phyloP scores from a whole-genome alignment of 345 rosid species.

The Rhizophora mangle region DNA sequence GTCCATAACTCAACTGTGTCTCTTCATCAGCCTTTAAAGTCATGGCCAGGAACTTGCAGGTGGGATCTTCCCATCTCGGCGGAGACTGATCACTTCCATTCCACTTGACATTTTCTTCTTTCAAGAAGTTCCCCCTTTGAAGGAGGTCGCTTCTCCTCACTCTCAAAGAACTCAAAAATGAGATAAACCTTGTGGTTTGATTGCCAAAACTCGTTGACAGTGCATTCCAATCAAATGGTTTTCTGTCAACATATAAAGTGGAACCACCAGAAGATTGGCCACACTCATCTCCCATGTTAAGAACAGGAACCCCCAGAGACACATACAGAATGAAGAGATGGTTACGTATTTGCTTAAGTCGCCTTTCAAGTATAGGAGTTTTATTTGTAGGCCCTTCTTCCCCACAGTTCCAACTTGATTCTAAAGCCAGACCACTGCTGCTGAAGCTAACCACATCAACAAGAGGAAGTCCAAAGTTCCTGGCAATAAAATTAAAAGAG shows the following conservation, averaged over 20 bases:
- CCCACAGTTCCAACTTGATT: constrained; percentile 94
- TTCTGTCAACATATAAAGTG: constrained; percentile 44
- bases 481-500: constrained; percentile 69
- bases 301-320: constrained; percentile 80
- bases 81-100: constrained; percentile 59
- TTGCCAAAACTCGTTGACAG: constrained; percentile 56
- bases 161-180: constrained; percentile 66
- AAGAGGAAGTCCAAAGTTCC: constrained; percentile 75
- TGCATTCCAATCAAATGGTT: constrained; percentile 64
- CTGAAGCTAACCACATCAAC: constrained; percentile 92
- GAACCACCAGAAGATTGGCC: constrained; percentile 83
- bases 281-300: constrained; percentile 95
- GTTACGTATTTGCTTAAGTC: constrained; percentile 83
- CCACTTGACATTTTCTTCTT: constrained; percentile 78
- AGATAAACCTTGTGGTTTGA: constrained; percentile 68
- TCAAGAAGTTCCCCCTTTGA: constrained; percentile 53
- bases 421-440: constrained; percentile 42
- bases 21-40: constrained; percentile 50
- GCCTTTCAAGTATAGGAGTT: constrained; percentile 63
- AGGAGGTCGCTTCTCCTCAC: constrained; percentile 61
- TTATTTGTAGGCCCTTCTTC: constrained; percentile 85
- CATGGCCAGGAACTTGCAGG: constrained; percentile 68
- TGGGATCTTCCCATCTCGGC: constrained; percentile 75
- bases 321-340: constrained; percentile 66
- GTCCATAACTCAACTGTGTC: constrained; percentile 31